A percentile compares a stretch with the other conserved stretches of the same genome.
These are phyloP conservation scores for Sporopachydermia lactativora DNA, from an alignment of 805 yeast genomes.

Conservation along the genomic window DNA sequence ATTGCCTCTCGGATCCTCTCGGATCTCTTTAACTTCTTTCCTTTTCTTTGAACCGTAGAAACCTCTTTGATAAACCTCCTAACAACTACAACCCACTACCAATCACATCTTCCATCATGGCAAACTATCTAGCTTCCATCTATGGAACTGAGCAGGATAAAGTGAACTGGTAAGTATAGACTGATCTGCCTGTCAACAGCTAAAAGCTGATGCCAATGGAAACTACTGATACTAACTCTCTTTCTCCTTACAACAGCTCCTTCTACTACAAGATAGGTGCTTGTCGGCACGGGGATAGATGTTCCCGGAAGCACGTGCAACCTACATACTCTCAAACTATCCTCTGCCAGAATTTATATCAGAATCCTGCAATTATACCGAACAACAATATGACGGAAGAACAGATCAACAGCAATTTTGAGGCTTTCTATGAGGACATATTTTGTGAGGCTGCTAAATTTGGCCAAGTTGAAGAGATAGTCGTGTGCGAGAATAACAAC, in stretches of 20 bases:
- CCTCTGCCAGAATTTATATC: conserved; percentile 48
- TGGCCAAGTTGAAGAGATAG: conserved; percentile 43
- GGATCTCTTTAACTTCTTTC: too few relatives aligned
- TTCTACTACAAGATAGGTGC: conserved; percentile 82
- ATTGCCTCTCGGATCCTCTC: too few relatives aligned
- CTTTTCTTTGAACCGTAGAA: too few relatives aligned
- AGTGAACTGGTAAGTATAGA: conserved; percentile 19
- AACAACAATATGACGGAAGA: conserved; percentile 17
- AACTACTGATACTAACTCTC: neutral
- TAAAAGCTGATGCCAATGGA: conserved; percentile 2
- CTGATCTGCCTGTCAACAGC: conserved; percentile 2
- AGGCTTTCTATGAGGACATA: conserved; percentile 56
- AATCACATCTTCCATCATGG: too few relatives aligned
- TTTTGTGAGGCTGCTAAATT: conserved; percentile 42
- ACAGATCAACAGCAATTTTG: conserved; percentile 34
- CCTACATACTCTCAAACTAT: conserved; percentile 57
- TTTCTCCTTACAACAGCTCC: conserved; percentile 30
- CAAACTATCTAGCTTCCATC: conserved; percentile 20
- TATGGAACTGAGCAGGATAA: conserved; percentile 24
- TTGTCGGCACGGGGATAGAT: conserved; percentile 83
- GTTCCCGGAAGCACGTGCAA: conserved; percentile 57
- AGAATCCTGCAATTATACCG: conserved; percentile 35
- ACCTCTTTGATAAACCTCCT: too few relatives aligned
- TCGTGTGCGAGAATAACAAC: conserved; percentile 72
- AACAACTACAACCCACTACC: conserved; percentile 4